Evolutionary conservation across 768 basidiomycete genomes (phyloP), one percentile per base, ranked within the genome.

Genomic region (Auricularia sp.): DNA sequence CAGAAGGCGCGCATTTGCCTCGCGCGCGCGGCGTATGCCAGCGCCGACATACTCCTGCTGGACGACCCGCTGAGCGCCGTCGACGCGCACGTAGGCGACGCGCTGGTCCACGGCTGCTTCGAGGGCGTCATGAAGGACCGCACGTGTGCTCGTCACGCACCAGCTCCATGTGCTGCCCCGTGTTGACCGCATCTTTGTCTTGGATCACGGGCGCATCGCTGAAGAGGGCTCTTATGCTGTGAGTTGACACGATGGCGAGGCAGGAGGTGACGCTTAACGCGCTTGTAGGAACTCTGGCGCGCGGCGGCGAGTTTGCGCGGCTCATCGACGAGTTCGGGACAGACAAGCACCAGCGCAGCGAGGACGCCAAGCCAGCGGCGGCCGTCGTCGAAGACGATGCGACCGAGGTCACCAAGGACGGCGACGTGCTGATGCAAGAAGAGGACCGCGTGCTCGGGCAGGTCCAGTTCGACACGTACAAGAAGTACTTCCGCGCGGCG

Each of bases 21-120:
- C 29, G 92, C 91, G 0, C 78, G 92, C 34, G 89, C 89, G 0
- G 86, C 87, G 1, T 94, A 92, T 70, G 85, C 88, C 3, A 75
- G 80, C 0, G 80, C 87, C 1, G 87, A 91, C 65, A 80, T 93
- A 63, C 84, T 90, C 51, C 81, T 93, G 14, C 79, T 93, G 35
- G 91, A 94, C 70, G 92, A 94, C 71, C 88, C 91, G 16, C 81
- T 93, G 39, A 85, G 85, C 42, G 90, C 90, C 0, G 85, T 92
- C 7, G 90, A 92, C 67, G 83, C 89, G 0, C 85, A 88, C 68
- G 90, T 92, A 3, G 86, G 87, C 10, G 85, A 85, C 68, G 78
- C 79, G 35, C 82, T 89, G 62, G 68, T 89, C 3, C 86, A 47
- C 88, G 87, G 68, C 71, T 90, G 4, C 67, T 75, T 3, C 16